These are phyloP conservation scores for Orbilia oligospora DNA, from an alignment of 2,329 filamentous ascomycete genomes.

Conservation along the genomic window DNA sequence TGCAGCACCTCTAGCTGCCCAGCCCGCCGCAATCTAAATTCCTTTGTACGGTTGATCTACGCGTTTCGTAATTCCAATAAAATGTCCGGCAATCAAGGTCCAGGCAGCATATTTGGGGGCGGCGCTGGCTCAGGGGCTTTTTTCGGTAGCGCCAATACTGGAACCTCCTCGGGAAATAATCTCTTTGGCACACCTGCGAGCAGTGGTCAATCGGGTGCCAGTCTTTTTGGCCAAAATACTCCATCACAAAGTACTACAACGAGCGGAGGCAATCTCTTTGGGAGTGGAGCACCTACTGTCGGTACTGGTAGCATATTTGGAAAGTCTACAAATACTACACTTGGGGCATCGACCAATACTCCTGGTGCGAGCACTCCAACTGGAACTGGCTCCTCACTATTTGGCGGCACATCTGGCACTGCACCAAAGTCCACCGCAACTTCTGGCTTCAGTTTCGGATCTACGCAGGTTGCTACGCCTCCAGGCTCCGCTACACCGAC, in stretches of 20 bases:
- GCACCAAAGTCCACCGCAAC: slow-evolving; percentile 34
- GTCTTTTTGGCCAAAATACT: slow-evolving; percentile 44
- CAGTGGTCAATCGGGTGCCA: slow-evolving; percentile 37
- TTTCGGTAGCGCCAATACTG: slow-evolving; percentile 38
- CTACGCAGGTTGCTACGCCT: slow-evolving; percentile 48
- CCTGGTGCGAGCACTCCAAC: slow-evolving; percentile 50
- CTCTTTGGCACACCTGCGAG: slow-evolving; percentile 44
- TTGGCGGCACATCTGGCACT: slow-evolving; percentile 29
- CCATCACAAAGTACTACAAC: slow-evolving; percentile 40
- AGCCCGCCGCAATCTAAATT: slow-evolving; percentile 9
- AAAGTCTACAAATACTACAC: slow-evolving; percentile 35
- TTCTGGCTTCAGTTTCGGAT: slow-evolving; percentile 47
- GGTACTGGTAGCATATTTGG: slow-evolving; percentile 43
- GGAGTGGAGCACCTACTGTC: slow-evolving; percentile 22
- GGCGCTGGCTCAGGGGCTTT: slow-evolving; percentile 18
- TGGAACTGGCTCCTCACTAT: slow-evolving; percentile 23
- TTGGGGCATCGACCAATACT: slow-evolving; percentile 47
- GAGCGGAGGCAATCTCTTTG: slow-evolving; percentile 34
- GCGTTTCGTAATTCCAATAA: slow-evolving; percentile 26
- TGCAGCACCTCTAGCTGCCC: slow-evolving; percentile 39
- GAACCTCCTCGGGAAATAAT: slow-evolving; percentile 33
- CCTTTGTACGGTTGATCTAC: slow-evolving; percentile 37
- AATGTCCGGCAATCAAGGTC: slow-evolving; percentile 51
- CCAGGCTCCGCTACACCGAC: slow-evolving; percentile 47
- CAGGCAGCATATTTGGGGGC: slow-evolving; percentile 35